Evolutionary conservation across 371 early-diverging fungal genomes (phyloP).

Genomic region (Mortierella sp.): DNA sequence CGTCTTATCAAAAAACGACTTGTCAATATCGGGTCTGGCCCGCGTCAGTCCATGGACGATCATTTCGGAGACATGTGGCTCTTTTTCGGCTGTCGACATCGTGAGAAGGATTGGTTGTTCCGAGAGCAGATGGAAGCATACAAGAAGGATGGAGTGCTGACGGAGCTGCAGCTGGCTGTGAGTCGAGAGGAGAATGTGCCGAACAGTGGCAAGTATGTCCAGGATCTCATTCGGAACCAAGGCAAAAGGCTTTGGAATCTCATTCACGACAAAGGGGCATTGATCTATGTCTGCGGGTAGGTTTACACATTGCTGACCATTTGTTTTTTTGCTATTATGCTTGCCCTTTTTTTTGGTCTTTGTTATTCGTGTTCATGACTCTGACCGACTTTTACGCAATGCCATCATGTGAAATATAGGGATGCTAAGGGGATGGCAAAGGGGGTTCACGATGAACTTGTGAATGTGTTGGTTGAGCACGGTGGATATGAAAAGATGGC

Average conservation of each 20-base stretch:
- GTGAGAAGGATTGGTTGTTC: conserved; percentile 88
- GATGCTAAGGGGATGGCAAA: conserved; percentile 93
- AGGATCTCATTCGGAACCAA: conserved; percentile 77
- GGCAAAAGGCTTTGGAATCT: conserved; percentile 68
- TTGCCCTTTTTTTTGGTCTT: too few relatives aligned
- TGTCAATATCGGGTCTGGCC: conserved; percentile 34
- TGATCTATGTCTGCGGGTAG: conserved; percentile 89
- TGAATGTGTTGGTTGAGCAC: conserved; percentile 71
- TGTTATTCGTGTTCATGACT: too few relatives aligned
- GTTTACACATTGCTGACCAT: conserved; percentile 5
- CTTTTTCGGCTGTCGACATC: conserved; percentile 94
- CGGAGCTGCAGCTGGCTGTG: conserved; percentile 68
- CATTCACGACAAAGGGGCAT: conserved; percentile 70
- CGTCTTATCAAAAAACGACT: conserved; percentile 61
- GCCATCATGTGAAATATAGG: conserved; percentile 34
- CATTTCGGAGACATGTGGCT: conserved; percentile 84
- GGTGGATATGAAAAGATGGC: conserved; percentile 62
- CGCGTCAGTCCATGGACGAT: conserved; percentile 43
- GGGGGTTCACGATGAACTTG: conserved; percentile 84
- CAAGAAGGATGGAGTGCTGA: conserved; percentile 66
- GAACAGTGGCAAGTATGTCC: conserved; percentile 81
- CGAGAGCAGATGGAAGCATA: conserved; percentile 79
- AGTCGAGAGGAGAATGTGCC: conserved; percentile 66
- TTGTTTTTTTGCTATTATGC: conserved; percentile 12
- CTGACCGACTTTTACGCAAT: not conserved